These are phyloP conservation scores for Ceratobasidium sp. DNA, from an alignment of 1,284 basidiomycete species.

Conservation along the genomic window DNA sequence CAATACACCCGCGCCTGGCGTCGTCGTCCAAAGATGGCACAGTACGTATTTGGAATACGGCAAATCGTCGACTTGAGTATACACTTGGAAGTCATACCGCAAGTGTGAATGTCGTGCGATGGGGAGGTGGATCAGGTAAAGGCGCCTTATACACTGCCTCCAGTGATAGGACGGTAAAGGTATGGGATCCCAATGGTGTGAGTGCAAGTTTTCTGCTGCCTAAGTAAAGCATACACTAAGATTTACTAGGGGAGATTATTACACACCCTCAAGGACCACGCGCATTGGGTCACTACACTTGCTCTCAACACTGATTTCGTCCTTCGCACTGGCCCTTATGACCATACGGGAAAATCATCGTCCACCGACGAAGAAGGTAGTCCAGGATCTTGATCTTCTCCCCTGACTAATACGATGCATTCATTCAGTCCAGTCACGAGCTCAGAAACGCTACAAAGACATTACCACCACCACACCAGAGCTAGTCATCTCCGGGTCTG, in stretches of 20 bases:
- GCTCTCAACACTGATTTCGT: slow-evolving; percentile 96
- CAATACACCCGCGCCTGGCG: slow-evolving; percentile 81
- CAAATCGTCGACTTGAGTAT: slow-evolving; percentile 77
- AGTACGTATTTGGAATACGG: slow-evolving; percentile 89
- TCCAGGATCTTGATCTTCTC: slow-evolving; percentile 33
- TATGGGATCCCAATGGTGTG: slow-evolving; percentile 88
- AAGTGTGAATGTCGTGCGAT: slow-evolving; percentile 92
- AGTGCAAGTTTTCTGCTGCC: slow-evolving; percentile 43
- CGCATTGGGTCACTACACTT: slow-evolving; percentile 98
- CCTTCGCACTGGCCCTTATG: slow-evolving; percentile 92
- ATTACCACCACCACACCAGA: slow-evolving; percentile 76
- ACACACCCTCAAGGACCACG: slow-evolving; percentile 89
- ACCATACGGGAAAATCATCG: slow-evolving; percentile 80
- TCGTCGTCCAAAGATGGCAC: slow-evolving; percentile 97
- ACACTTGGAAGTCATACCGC: slow-evolving; percentile 93
- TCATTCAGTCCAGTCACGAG: slow-evolving; percentile 63
- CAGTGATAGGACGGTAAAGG: slow-evolving; percentile 90
- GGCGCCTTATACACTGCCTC: slow-evolving; percentile 93
- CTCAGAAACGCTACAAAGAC: slow-evolving; percentile 74
- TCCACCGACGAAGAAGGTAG: slow-evolving; percentile 79
- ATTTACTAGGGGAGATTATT: slow-evolving; percentile 63
- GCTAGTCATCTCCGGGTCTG: slow-evolving; percentile 89
- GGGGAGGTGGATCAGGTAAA: slow-evolving; percentile 81
- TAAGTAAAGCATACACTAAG: background rate
- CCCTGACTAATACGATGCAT: slow-evolving; percentile 21